These are phyloP conservation scores for Warburgia ugandensis DNA, from an alignment of 164 flowering plant genomes.

Conservation along the genomic window DNA sequence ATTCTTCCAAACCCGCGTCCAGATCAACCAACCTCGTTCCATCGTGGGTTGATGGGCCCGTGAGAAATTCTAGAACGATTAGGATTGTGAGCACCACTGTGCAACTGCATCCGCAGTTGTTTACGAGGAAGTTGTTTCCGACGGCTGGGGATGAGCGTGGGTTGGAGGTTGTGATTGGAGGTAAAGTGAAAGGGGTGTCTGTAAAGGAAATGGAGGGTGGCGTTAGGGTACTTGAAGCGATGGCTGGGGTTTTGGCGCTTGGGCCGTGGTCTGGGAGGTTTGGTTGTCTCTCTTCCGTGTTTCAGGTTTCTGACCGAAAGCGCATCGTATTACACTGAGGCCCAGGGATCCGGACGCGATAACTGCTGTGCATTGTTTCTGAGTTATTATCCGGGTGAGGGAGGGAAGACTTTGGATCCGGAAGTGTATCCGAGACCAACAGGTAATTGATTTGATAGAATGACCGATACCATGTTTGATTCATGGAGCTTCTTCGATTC, in stretches of 20 bases:
- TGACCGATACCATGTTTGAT: neutral
- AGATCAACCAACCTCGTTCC: conserved; percentile 20
- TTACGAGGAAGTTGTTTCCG: conserved; percentile 46
- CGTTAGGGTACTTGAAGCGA: conserved; percentile 48
- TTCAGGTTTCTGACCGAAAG: conserved; percentile 66
- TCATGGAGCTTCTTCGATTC: neutral
- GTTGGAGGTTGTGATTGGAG: conserved; percentile 62
- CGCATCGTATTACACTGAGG: conserved; percentile 77
- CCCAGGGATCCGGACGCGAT: conserved; percentile 54
- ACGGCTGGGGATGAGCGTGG: conserved; percentile 48
- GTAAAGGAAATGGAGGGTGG: conserved; percentile 19
- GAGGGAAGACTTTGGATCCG: conserved; percentile 61
- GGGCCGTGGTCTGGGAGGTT: conserved; percentile 83
- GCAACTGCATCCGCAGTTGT: conserved; percentile 85
- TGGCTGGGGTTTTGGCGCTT: conserved; percentile 76
- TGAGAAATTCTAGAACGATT: conserved; percentile 32
- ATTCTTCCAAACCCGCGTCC: conserved; percentile 10
- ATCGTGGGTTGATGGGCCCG: conserved; percentile 73
- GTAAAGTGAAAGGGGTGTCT: conserved; percentile 41
- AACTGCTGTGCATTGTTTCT: conserved; percentile 76
- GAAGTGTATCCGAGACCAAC: conserved; percentile 89
- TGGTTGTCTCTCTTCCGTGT: conserved; percentile 54
- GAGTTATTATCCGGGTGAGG: conserved; percentile 41
- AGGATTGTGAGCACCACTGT: conserved; percentile 82
- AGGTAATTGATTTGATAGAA: too few relatives aligned